phyloP scores from a whole-genome alignment of 768 basidiomycete species.

The Collybia mongolica region DNA sequence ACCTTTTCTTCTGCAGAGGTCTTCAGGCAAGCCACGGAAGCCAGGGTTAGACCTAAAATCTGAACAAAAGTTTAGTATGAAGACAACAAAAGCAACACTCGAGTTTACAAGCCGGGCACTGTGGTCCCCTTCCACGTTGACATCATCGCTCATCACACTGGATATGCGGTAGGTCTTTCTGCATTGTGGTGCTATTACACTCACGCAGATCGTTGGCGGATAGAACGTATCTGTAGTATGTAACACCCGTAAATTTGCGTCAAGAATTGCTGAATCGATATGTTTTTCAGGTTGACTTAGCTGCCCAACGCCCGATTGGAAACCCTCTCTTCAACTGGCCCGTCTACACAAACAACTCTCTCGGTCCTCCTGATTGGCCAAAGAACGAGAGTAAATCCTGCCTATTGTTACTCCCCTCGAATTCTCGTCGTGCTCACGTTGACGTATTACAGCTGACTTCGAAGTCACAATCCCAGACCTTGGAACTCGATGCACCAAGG shows the following conservation, averaged over 20 bases:
- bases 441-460: conserved; percentile 24
- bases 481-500: conserved; percentile 23
- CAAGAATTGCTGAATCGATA: neutral
- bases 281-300: conserved; percentile 24
- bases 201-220: neutral
- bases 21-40: conserved; percentile 20
- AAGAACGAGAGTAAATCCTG: conserved; percentile 31
- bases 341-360: conserved; percentile 27
- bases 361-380: conserved; percentile 28
- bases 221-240: conserved; percentile 33
- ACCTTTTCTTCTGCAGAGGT: conserved; percentile 33
- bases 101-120: conserved; percentile 24
- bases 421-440: conserved; percentile 1
- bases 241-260: neutral
- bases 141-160: conserved; percentile 33
- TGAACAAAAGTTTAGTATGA: conserved; percentile 16
- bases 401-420: neutral
- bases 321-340: conserved; percentile 29
- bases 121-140: conserved; percentile 29
- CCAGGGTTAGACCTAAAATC: too few species aligned
- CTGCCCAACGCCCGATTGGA: conserved; percentile 25
- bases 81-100: conserved; percentile 29
- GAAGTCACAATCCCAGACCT: conserved; percentile 29
- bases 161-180: conserved; percentile 24
- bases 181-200: neutral